Evolutionary conservation across 306 rosid species (phyloP).

Genomic region (Pyrus communis): DNA sequence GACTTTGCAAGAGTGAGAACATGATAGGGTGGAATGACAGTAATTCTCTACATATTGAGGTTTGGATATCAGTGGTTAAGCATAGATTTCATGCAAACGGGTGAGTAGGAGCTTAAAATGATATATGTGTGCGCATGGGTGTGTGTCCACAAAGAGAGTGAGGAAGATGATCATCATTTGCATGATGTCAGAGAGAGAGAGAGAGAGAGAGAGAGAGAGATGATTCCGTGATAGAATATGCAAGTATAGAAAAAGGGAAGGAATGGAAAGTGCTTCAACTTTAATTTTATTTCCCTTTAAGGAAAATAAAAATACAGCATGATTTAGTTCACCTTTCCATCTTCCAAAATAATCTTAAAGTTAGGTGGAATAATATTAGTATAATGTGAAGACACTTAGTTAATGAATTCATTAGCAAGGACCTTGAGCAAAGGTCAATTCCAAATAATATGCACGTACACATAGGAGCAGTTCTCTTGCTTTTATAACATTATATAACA

Average conservation of each 20-base stretch:
- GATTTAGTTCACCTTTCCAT: background rate
- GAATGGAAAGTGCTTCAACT: background rate
- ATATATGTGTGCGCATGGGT: background rate
- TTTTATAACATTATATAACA: background rate
- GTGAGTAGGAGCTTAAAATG: background rate
- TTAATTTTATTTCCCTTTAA: background rate
- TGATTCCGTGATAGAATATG: background rate
- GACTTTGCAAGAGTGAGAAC: background rate
- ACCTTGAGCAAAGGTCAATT: background rate
- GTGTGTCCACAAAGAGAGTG: background rate
- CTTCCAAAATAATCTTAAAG: background rate
- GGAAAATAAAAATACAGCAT: background rate
- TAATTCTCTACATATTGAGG: too few relatives aligned
- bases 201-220: too few relatives aligned
- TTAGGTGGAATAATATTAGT: background rate
- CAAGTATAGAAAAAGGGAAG: background rate
- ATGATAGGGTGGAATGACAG: background rate
- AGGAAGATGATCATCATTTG: background rate
- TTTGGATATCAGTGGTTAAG: background rate
- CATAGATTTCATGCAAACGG: background rate
- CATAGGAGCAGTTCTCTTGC: background rate
- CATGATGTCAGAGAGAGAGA: background rate
- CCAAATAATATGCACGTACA: background rate
- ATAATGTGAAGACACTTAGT: background rate
- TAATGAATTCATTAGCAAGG: background rate